These are phyloP conservation scores for Hyaloscypha hepaticicola DNA, from an alignment of 495 filamentous ascomycete species.

Conservation along the genomic window DNA sequence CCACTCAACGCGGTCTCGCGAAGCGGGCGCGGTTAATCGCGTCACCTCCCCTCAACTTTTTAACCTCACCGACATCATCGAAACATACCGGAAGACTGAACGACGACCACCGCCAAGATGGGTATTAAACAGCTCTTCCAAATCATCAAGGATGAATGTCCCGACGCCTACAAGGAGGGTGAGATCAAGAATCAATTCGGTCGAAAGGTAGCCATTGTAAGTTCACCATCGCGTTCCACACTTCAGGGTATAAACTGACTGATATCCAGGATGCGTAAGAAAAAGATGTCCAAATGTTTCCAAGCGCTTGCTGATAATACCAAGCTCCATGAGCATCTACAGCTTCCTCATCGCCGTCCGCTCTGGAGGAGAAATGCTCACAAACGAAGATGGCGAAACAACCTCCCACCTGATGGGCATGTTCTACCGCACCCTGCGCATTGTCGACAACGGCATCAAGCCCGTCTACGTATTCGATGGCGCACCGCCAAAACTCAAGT, in stretches of 20 bases:
- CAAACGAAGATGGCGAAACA: constrained; percentile 88
- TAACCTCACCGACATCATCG: neutral
- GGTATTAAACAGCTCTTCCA: constrained; percentile 89
- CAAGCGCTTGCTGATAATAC: constrained; percentile 30
- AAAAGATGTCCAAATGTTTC: neutral
- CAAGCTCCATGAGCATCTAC: constrained; percentile 97
- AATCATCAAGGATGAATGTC: constrained; percentile 87
- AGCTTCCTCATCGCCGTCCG: constrained; percentile 97
- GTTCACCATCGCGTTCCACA: constrained; percentile 35
- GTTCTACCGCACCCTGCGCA: constrained; percentile 98
- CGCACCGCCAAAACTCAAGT: constrained; percentile 93
- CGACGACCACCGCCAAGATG: constrained; percentile 53
- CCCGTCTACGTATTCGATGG: constrained; percentile 98
- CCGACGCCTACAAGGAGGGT: constrained; percentile 89
- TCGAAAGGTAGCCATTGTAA: constrained; percentile 92
- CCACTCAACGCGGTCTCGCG: constrained; percentile 15
- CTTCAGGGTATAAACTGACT: constrained; percentile 17
- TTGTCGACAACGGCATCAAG: constrained; percentile 98
- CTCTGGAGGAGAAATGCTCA: constrained; percentile 93
- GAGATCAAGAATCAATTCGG: constrained; percentile 99
- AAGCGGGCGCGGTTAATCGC: constrained; percentile 24
- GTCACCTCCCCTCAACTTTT: constrained; percentile 4
- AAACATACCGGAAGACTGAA: neutral
- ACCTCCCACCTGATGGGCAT: constrained; percentile 98
- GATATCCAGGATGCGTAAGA: constrained; percentile 77